Evolutionary conservation across 1,284 basidiomycete genomes (phyloP).

Genomic region (Pseudozyma sp.): DNA sequence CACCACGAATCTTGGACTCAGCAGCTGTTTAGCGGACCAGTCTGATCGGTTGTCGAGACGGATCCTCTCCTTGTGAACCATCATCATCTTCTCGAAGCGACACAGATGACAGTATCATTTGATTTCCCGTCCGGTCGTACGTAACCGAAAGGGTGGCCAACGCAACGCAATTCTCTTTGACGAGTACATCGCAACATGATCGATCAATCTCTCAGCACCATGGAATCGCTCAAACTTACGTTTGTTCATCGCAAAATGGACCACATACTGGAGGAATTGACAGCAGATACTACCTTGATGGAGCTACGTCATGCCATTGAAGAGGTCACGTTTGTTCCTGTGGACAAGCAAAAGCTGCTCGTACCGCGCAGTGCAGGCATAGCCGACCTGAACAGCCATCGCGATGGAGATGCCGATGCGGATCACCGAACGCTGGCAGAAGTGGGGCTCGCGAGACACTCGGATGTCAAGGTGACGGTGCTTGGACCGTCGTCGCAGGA

Average conservation of each 20-base stretch:
- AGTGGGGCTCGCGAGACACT: constrained; percentile 18
- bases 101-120: too few relatives aligned
- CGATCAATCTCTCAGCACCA: not conserved
- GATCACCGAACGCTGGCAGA: constrained; percentile 26
- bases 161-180: too few relatives aligned
- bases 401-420: not conserved
- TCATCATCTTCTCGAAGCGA: too few relatives aligned
- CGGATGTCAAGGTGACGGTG: constrained; percentile 37
- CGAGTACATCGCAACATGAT: too few relatives aligned
- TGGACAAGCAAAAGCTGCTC: constrained; percentile 54
- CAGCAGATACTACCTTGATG: constrained; percentile 14
- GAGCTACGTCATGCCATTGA: constrained; percentile 38
- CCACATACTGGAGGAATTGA: constrained; percentile 13
- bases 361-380: constrained; percentile 31
- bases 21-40: too few relatives aligned
- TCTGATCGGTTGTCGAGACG: too few relatives aligned
- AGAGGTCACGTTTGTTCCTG: constrained; percentile 37
- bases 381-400: constrained; percentile 28
- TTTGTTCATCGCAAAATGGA: constrained; percentile 35
- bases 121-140: too few relatives aligned
- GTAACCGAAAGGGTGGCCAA: too few relatives aligned
- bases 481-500: constrained; percentile 48
- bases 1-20: too few relatives aligned
- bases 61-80: too few relatives aligned
- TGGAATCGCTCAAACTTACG: constrained; percentile 16